Base-by-base conservation (phyloP, 495 filamentous ascomycete species). In the Hypoxylon cercidicola region DNA sequence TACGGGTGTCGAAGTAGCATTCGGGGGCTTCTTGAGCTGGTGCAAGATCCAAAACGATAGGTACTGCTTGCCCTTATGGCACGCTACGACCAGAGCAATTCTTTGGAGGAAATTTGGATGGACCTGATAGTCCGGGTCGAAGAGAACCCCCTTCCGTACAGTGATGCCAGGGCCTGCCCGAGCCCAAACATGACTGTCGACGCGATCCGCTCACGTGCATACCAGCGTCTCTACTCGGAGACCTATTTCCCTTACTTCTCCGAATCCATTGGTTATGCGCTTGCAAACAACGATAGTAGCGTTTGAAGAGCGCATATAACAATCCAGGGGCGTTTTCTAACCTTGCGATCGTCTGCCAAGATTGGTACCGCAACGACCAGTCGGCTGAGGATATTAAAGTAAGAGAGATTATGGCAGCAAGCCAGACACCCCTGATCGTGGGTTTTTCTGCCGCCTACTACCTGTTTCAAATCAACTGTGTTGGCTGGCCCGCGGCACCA, bases 401-500 rank as follows among this genome's bases (percentile, higher is more conserved):
- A 13, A 69, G 63, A 25, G 11, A 40, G 5, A 49, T 4, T 15
- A 32, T 67, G 1, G 54, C 55, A 0, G 7, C 15, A 9, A 48
- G 49, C 55, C 41, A 69, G n/a, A 46, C 55, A 0, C 74, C 74
- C 3, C 64, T 69, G 37, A 66, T 62, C 15, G 30, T 54, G 7
- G 71, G 61, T 15, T 46, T 48, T 4, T 21, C 23, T 12, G 44
- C 71, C 20, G 18, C 43, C 3, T 72, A 62, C 45, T 28, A 25
- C 0, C 18, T 37, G 16, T 48, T 56, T 10, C 23, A 39, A 25
- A 6, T 55, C 1, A 45, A 61, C 10, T 77, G 75, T 56, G 64
- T 74, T 34, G 67, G 69, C 5, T 77, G 75, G 75, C 69, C 72
- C 64, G n/a, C 13, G 62, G 68, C n/a, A 20, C 53, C 13, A 8